These are phyloP conservation scores for Nyssa sinensis DNA, from an alignment of 148 eudicot species.

Conservation along the genomic window DNA sequence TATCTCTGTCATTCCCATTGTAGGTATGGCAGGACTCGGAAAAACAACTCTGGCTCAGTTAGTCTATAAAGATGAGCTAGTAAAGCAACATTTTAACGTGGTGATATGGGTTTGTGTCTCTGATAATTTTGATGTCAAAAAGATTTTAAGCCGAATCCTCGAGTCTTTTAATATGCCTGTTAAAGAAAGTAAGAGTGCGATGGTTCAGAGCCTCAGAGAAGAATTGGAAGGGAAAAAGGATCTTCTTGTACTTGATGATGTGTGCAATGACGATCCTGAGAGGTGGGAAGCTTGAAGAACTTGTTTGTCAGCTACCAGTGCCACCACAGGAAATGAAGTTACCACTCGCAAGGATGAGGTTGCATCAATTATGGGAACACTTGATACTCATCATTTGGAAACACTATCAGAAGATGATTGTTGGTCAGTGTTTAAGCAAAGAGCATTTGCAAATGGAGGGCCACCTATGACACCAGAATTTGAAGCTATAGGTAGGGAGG, in stretches of 20 bases:
- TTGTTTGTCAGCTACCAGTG: background rate
- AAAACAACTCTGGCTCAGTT: no score
- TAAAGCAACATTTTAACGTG: background rate
- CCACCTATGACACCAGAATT: background rate
- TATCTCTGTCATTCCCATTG: no score
- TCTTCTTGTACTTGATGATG: background rate
- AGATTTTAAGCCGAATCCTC: background rate
- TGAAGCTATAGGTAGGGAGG: background rate
- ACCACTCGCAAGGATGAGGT: background rate
- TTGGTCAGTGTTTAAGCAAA: no score
- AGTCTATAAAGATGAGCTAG: background rate
- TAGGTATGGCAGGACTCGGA: no score
- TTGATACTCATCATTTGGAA: no score
- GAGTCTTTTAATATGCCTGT: no score
- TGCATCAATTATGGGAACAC: no score
- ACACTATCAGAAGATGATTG: no score
- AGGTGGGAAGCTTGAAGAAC: background rate
- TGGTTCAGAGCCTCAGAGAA: no score
- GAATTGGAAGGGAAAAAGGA: no score
- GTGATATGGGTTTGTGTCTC: background rate
- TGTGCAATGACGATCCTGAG: background rate
- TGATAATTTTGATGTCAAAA: background rate
- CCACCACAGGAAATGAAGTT: no score
- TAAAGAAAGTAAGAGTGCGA: no score
- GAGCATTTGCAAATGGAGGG: background rate